Conservation (phyloP, 23 red algal genomes). For the Gracilaria gracilis region DNA sequence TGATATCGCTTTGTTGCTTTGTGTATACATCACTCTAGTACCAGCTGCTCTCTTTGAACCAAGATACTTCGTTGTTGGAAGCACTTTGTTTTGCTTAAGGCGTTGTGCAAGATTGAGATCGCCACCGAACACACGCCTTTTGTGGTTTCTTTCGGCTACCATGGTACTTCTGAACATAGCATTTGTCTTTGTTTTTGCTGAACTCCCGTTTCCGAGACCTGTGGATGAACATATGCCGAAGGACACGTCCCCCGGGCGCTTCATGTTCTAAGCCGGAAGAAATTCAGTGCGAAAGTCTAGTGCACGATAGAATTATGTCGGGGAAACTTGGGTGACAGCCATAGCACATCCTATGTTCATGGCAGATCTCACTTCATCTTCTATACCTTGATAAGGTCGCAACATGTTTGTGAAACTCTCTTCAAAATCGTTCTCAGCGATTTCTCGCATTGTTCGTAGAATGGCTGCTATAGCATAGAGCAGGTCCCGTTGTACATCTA, state of each 20-base stretch:
- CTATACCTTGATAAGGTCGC: not conserved
- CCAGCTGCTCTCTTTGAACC: constrained; percentile 76
- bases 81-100: constrained; percentile 38
- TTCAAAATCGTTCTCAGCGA: not conserved
- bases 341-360: not conserved
- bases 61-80: constrained; percentile 77
- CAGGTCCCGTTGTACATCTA: constrained; percentile 4
- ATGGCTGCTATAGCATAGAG: not conserved
- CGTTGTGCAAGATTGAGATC: not conserved
- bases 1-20: constrained; percentile 20
- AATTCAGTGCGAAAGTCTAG: too few relatives aligned
- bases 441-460: constrained; percentile 5
- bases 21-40: constrained; percentile 43
- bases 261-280: constrained; percentile 70
- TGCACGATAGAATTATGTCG: not conserved
- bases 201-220: constrained; percentile 70
- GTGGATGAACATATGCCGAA: constrained; percentile 78
- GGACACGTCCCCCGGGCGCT: constrained; percentile 75
- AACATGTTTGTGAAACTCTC: not conserved
- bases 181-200: constrained; percentile 70
- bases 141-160: not conserved
- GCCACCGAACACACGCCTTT: not conserved
- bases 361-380: not conserved
- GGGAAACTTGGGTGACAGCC: too few relatives aligned
- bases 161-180: constrained; percentile 64